These are phyloP conservation scores for Aspergillus ellipticus DNA, from an alignment of 495 filamentous ascomycete species.

Conservation along the genomic window DNA sequence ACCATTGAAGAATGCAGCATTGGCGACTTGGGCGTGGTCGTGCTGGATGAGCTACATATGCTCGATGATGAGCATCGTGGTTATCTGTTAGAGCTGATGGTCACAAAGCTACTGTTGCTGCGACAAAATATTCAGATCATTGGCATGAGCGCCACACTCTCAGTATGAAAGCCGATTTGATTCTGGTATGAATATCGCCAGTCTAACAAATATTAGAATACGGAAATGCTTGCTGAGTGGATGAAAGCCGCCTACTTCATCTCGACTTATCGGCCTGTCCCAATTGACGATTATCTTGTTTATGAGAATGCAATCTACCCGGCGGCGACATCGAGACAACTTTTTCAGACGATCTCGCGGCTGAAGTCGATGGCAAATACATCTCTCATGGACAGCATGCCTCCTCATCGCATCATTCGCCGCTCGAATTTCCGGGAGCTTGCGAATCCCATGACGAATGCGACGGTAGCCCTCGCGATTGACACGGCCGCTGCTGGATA, in stretches of 20 bases:
- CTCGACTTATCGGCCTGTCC: slow-evolving; percentile 70
- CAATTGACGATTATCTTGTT: slow-evolving; percentile 73
- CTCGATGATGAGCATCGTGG: slow-evolving; percentile 76
- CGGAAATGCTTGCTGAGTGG: slow-evolving; percentile 65
- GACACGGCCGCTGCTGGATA: slow-evolving; percentile 65
- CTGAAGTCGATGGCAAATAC: slow-evolving; percentile 35
- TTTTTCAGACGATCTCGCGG: slow-evolving; percentile 60
- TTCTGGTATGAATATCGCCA: neutral
- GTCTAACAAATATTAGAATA: slow-evolving; percentile 53
- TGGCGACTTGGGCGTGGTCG: slow-evolving; percentile 60
- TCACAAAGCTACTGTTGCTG: slow-evolving; percentile 69
- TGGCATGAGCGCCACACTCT: slow-evolving; percentile 80
- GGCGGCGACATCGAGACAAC: slow-evolving; percentile 54
- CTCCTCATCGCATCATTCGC: slow-evolving; percentile 48
- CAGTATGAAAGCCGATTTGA: slow-evolving; percentile 41
- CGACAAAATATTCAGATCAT: slow-evolving; percentile 69
- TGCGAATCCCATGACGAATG: slow-evolving; percentile 60
- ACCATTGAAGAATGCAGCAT: slow-evolving; percentile 71
- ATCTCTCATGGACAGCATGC: slow-evolving; percentile 31
- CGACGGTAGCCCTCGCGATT: slow-evolving; percentile 64
- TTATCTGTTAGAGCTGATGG: slow-evolving; percentile 76
- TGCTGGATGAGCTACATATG: slow-evolving; percentile 82
- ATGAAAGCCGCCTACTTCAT: slow-evolving; percentile 67
- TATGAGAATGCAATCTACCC: slow-evolving; percentile 69
- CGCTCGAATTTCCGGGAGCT: slow-evolving; percentile 58